phyloP scores from a whole-genome alignment of 805 yeast genomes.

The Yarrowia sp. region DNA sequence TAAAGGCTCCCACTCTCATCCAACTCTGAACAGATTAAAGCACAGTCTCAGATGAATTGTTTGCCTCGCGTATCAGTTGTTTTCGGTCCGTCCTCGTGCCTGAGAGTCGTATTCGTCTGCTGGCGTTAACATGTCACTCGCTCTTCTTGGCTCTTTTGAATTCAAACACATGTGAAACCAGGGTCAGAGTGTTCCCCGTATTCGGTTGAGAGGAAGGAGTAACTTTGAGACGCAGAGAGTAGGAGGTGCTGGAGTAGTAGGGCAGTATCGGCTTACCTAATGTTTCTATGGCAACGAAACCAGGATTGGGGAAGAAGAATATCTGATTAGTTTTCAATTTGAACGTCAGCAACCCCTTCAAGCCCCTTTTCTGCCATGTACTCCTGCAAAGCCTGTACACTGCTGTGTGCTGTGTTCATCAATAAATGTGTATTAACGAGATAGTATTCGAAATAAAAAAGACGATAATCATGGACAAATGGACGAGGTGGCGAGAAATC shows the following conservation, averaged over 20 bases:
- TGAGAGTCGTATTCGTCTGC: not conserved
- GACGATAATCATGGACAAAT: no score
- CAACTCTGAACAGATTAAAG: not conserved
- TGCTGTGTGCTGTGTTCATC: no score
- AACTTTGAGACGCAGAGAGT: not conserved
- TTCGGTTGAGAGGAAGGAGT: not conserved
- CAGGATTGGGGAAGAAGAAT: no score
- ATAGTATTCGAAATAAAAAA: no score
- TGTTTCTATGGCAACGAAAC: not conserved
- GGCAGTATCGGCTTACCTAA: not conserved
- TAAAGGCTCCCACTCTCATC: no score
- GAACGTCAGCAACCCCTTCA: not conserved
- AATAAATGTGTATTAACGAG: no score
- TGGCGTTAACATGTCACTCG: no score
- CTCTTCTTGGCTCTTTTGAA: not conserved
- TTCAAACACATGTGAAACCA: slow-evolving; percentile 1
- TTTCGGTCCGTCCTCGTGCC: not conserved
- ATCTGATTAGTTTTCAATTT: not conserved
- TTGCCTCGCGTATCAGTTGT: not conserved
- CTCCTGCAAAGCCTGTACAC: no score
- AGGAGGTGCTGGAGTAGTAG: no score
- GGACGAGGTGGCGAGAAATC: no score
- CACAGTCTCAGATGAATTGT: slow-evolving; percentile 14
- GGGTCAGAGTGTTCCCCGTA: not conserved
- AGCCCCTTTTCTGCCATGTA: no score